Evolutionary conservation across 495 filamentous ascomycete species (phyloP).

Genomic region (Annulohypoxylon stygium): DNA sequence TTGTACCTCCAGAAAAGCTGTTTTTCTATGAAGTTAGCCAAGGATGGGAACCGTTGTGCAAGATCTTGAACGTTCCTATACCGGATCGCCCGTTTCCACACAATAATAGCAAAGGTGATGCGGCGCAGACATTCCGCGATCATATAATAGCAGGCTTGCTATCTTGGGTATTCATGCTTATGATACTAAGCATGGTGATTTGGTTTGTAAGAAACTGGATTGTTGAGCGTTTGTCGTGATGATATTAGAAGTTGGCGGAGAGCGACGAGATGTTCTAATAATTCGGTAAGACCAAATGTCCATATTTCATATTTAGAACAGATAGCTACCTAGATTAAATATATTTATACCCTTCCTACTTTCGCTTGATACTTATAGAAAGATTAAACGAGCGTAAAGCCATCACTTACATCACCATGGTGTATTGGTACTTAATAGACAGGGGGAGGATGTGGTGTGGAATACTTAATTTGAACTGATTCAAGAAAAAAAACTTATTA

Average conservation of each 20-base stretch:
- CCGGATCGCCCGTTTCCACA: conserved; percentile 56
- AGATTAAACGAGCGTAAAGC: neutral
- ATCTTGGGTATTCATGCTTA: conserved; percentile 48
- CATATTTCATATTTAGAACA: neutral
- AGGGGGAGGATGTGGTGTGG: too few relatives aligned
- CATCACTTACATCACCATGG: neutral
- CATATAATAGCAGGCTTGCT: conserved; percentile 44
- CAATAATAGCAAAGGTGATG: conserved; percentile 52
- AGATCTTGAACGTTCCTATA: conserved; percentile 54
- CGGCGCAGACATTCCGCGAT: conserved; percentile 44
- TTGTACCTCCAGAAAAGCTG: conserved; percentile 56
- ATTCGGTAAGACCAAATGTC: neutral
- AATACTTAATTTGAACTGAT: neutral
- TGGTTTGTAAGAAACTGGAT: conserved; percentile 42
- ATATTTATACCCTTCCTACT: neutral
- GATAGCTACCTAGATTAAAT: neutral
- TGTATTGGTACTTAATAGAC: too few relatives aligned
- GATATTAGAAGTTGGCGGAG: conserved; percentile 1
- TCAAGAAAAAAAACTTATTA: too few relatives aligned
- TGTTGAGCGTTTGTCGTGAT: conserved; percentile 22
- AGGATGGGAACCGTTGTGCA: conserved; percentile 58
- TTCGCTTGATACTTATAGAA: neutral
- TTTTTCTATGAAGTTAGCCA: conserved; percentile 62
- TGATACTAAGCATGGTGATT: conserved; percentile 38
- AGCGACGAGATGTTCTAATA: neutral